These are phyloP conservation scores for Porogramme epimiltina DNA, from an alignment of 1,284 basidiomycete species.

Conservation along the genomic window DNA sequence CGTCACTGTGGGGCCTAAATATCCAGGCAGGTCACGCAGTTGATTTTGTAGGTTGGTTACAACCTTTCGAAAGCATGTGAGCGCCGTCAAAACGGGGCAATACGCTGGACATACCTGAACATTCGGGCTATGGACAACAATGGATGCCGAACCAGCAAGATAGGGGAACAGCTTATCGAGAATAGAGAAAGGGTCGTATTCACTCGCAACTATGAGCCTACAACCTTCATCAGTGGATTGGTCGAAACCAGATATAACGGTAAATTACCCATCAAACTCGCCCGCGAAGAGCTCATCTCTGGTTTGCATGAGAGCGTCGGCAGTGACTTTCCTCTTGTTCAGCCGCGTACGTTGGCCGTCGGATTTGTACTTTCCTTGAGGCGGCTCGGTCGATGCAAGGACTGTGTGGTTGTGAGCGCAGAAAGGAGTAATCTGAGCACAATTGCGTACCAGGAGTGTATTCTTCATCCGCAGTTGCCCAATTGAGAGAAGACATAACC, in stretches of 20 bases:
- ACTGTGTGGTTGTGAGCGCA: constrained; percentile 37
- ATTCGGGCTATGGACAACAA: constrained; percentile 87
- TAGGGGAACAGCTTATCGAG: constrained; percentile 76
- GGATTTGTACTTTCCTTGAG: constrained; percentile 53
- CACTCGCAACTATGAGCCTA: constrained; percentile 58
- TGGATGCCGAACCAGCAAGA: constrained; percentile 82
- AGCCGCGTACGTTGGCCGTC: constrained; percentile 72
- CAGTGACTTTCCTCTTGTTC: constrained; percentile 69
- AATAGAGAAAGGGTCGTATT: constrained; percentile 87
- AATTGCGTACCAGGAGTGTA: constrained; percentile 68
- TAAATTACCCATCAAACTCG: constrained; percentile 78
- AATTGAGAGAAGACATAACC: constrained; percentile 79
- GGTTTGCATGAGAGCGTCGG: constrained; percentile 59
- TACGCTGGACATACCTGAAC: constrained; percentile 55
- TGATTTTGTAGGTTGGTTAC: constrained; percentile 79
- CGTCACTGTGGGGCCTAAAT: constrained; percentile 79
- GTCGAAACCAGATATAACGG: neutral
- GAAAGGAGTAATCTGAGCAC: neutral
- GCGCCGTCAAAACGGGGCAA: constrained; percentile 4
- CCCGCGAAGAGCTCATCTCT: constrained; percentile 86
- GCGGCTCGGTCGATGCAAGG: constrained; percentile 56
- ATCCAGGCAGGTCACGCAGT: constrained; percentile 68
- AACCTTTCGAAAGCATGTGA: constrained; percentile 41
- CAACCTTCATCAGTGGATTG: neutral
- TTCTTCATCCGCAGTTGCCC: constrained; percentile 86